Evolutionary conservation across 805 yeast genomes (phyloP).

Genomic region (Sporopachydermia lactativora): DNA sequence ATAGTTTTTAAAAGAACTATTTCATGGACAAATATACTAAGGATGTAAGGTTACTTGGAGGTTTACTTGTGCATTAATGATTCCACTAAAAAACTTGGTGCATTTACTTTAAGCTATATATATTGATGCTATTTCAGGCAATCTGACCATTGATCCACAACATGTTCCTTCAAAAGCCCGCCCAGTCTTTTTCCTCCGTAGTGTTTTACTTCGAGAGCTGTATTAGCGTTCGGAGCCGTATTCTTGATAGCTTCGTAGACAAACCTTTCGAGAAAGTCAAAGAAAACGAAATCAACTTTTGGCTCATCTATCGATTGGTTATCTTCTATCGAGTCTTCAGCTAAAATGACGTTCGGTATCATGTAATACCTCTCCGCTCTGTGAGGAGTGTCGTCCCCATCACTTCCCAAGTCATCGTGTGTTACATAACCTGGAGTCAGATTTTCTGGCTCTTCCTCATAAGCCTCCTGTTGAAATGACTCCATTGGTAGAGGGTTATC

Average conservation of each 20-base stretch:
- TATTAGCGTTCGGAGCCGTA: slow-evolving; percentile 11
- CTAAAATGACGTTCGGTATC: slow-evolving; percentile 70
- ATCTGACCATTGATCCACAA: slow-evolving; percentile 20
- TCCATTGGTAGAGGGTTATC: slow-evolving; percentile 5
- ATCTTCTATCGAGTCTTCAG: slow-evolving; percentile 17
- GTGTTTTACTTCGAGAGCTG: slow-evolving; percentile 19
- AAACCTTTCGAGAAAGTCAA: slow-evolving; percentile 54
- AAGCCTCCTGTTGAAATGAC: no score
- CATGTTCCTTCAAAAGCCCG: slow-evolving; percentile 28
- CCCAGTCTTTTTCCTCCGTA: slow-evolving; percentile 32
- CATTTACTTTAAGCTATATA: not conserved
- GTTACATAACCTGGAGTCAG: slow-evolving; percentile 66
- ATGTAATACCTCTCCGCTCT: slow-evolving; percentile 39
- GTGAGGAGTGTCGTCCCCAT: slow-evolving; percentile 80
- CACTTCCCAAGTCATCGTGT: slow-evolving; percentile 65
- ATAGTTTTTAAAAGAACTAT: no score
- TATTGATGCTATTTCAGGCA: slow-evolving; percentile 5
- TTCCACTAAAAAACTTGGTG: no score
- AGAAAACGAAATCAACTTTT: slow-evolving; percentile 58
- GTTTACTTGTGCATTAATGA: no score
- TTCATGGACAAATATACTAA: no score
- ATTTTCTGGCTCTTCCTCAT: slow-evolving; percentile 6
- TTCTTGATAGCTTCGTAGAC: slow-evolving; percentile 30
- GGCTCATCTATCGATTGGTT: slow-evolving; percentile 16
- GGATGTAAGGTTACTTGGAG: no score